These are phyloP conservation scores for Chrysosporium queenslandicum DNA, from an alignment of 2,329 filamentous ascomycete genomes.

Conservation along the genomic window DNA sequence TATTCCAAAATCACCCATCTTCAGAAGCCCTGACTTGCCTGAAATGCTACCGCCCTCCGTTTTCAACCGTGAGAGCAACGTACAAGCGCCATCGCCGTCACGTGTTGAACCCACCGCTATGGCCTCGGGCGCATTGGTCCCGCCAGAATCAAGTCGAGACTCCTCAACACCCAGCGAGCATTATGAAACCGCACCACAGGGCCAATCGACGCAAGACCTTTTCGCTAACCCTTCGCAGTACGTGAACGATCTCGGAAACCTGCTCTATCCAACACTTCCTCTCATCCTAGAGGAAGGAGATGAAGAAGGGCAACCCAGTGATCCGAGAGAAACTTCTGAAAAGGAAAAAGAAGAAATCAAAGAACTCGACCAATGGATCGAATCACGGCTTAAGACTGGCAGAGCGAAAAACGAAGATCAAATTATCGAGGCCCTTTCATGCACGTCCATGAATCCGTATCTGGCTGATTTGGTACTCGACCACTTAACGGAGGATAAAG, in stretches of 20 bases:
- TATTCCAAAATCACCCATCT: constrained; percentile 4
- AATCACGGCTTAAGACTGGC: constrained; percentile 17
- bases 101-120: no score
- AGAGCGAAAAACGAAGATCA: constrained; percentile 19
- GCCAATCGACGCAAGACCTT: not conserved
- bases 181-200: constrained; percentile 20
- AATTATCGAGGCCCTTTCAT: constrained; percentile 29
- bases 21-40: not conserved
- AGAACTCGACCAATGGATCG: constrained; percentile 34
- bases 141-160: not conserved
- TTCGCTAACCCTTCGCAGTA: constrained; percentile 5
- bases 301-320: not conserved
- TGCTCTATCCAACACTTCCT: not conserved
- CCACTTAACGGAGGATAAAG: constrained; percentile 24
- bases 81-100: no score
- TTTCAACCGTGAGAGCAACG: no score
- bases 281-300: constrained; percentile 1
- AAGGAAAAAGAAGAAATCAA: constrained; percentile 11
- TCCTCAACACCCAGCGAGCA: constrained; percentile 9
- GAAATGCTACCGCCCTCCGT: not conserved
- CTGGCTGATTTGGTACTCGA: constrained; percentile 32
- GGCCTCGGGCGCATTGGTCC: not conserved
- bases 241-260: not conserved
- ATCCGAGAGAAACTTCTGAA: constrained; percentile 11
- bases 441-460: constrained; percentile 34